Evolutionary conservation across 1,284 basidiomycete genomes (phyloP), one percentile per base, ranked within the genome.

Genomic region (Ustilago tritici): DNA sequence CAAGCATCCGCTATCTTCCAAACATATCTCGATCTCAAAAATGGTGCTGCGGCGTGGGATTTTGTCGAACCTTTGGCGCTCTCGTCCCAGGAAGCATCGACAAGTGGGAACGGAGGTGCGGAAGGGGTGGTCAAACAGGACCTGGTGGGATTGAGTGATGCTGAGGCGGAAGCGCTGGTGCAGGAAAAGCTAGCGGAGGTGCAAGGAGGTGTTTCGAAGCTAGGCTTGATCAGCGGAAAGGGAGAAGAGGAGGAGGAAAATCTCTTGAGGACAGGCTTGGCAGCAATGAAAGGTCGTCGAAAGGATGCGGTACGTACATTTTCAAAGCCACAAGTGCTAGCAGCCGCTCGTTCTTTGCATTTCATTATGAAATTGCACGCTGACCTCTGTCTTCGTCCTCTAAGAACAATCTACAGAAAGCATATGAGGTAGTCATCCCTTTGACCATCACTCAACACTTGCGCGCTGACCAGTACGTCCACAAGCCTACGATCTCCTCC

Each of bases 1-100:
- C 86, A 87, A 58, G 75, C 82, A 10, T 61, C 76, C 0, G 65
- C 85, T 2, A 72, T 87, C 38, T 79, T 84, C 23, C 87, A 86
- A 47, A 72, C 86, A 14, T 85, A 73, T 40, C 66, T 78, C 32
- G 87, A 87, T 65, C 79, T 87, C 23, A 74, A 75, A 28, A 76
- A 82, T 61, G 76, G 77, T 11, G 81, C 82, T 14, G 67, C 74
- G 28, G 65, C 74, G 2, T 85, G 83, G 83, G 68, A 71, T 10
- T 50, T 75, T n/a, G 69, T 85, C 12, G 70, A 73, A 9, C 65
- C 75, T 61, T 35, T 66, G 52, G 32, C 54, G 10, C 50, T 70
- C 11, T 61, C 55, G 4, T 8, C 32, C 12, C 10, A 12, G 15
- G 57, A 55, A 3, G 35, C 19, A 23, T 9, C 34, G 14, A 43